These are phyloP conservation scores for Lophiostoma macrostomum DNA, from an alignment of 495 filamentous ascomycete genomes.

Conservation along the genomic window DNA sequence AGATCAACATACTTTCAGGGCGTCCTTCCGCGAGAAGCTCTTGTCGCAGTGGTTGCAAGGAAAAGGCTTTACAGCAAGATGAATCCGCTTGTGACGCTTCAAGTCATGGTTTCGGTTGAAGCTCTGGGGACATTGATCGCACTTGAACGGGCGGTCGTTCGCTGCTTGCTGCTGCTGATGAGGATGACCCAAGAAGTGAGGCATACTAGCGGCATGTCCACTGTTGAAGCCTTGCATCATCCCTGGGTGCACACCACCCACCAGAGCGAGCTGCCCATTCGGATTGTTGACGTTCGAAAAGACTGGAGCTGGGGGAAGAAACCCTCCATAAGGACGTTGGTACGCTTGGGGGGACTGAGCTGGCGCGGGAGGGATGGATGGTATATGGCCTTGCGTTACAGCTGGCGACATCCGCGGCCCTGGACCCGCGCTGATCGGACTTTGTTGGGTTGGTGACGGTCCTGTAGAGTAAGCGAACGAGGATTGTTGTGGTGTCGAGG, in stretches of 20 bases:
- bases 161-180: conserved; percentile 48
- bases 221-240: conserved; percentile 55
- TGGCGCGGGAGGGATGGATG: conserved; percentile 35
- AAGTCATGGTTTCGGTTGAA: conserved; percentile 98
- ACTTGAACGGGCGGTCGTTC: conserved; percentile 90
- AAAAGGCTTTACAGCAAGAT: conserved; percentile 92
- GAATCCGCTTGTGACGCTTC: conserved; percentile 93
- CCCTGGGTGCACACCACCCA: conserved; percentile 58
- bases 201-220: conserved; percentile 55
- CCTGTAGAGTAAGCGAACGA: conserved; percentile 56
- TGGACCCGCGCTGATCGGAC: conserved; percentile 57
- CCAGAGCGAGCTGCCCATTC: conserved; percentile 62
- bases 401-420: conserved; percentile 55
- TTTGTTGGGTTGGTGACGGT: conserved; percentile 57
- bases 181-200: conserved; percentile 53
- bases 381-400: conserved; percentile 48
- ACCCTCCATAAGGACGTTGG: conserved; percentile 38
- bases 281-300: conserved; percentile 76
- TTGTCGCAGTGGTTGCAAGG: conserved; percentile 91
- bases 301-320: conserved; percentile 63
- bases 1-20: conserved; percentile 73
- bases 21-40: conserved; percentile 95
- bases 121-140: conserved; percentile 83
- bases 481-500: conserved; percentile 62
- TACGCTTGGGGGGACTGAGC: conserved; percentile 44